phyloP scores from a whole-genome alignment of 139 green algal species.

The Chlamydomonas asymmetrica region DNA sequence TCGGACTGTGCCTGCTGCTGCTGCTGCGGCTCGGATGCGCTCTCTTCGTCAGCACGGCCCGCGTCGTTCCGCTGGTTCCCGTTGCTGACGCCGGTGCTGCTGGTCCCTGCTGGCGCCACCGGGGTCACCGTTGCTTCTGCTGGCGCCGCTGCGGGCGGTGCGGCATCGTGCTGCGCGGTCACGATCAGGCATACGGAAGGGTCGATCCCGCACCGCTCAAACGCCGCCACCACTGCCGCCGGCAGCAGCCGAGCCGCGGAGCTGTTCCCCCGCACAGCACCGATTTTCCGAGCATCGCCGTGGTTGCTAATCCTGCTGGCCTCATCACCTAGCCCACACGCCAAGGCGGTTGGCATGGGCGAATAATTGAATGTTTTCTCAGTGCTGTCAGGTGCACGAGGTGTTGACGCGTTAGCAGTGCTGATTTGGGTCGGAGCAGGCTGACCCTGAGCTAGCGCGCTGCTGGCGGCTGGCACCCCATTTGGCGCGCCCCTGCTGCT shows the following conservation, averaged over 20 bases:
- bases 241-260: background rate
- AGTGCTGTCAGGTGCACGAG: background rate
- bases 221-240: slow-evolving; percentile 5
- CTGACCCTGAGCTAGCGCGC: too few relatives aligned
- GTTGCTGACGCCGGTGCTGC: background rate
- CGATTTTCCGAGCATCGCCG: background rate
- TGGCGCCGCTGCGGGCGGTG: background rate
- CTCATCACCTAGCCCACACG: background rate
- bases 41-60: background rate
- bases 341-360: background rate
- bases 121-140: too few relatives aligned
- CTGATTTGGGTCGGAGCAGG: too few relatives aligned
- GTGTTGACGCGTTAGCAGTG: background rate
- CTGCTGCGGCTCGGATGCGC: too few relatives aligned
- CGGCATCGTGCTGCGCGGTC: background rate
- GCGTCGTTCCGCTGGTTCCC: background rate
- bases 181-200: slow-evolving; percentile 1
- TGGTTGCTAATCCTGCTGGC: background rate
- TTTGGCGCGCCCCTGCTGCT: too few relatives aligned
- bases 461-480: too few relatives aligned
- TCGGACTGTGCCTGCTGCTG: too few relatives aligned
- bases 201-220: slow-evolving; percentile 19
- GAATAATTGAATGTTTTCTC: background rate
- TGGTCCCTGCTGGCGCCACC: too few relatives aligned
- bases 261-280: background rate